A percentile compares a stretch with the other conserved stretches of the same genome.
Conservation (phyloP, 2,329 filamentous ascomycete species). For the Pseudogymnoascus sp. region DNA sequence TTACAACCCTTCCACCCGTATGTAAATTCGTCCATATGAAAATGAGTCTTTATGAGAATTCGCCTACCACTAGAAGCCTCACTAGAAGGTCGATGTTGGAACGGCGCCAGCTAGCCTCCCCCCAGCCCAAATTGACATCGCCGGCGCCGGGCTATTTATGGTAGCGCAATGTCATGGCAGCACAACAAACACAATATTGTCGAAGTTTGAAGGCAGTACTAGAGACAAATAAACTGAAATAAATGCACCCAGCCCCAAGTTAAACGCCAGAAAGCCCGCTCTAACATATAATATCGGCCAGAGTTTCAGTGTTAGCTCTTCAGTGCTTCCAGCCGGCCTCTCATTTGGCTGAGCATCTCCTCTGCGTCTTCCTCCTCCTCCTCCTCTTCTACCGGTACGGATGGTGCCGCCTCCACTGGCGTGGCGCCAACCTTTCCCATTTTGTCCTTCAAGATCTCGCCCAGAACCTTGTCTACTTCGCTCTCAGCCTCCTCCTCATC, state of each 20-base stretch:
- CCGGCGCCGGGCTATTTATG: not conserved
- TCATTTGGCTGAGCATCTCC: slow-evolving; percentile 89
- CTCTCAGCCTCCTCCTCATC: slow-evolving; percentile 68
- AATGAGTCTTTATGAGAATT: not conserved
- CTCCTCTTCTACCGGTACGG: slow-evolving; percentile 47
- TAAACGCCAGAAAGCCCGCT: slow-evolving; percentile 2
- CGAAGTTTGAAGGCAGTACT: not conserved
- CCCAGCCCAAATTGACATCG: not conserved
- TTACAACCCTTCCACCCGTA: not conserved
- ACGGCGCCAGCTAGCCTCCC: not conserved
- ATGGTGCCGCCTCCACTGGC: slow-evolving; percentile 46
- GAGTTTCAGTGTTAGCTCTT: slow-evolving; percentile 59
- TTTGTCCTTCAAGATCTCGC: slow-evolving; percentile 80
- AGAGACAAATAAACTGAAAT: not conserved
- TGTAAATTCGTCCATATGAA: not conserved
- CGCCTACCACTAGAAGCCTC: not conserved
- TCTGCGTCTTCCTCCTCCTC: slow-evolving; percentile 81
- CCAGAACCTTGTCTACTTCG: slow-evolving; percentile 88
- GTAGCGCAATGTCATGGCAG: not conserved
- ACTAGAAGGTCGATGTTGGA: not conserved
- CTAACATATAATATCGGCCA: slow-evolving; percentile 4
- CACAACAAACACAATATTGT: not conserved
- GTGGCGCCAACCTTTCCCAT: slow-evolving; percentile 58
- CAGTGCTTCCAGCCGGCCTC: slow-evolving; percentile 80
- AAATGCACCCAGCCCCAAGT: not conserved